Percentiles rank a stretch among this genome's conserved stretches.
Evolutionary conservation across 78 protist genomes (phyloP).

Genomic region (Bodo saltans): DNA sequence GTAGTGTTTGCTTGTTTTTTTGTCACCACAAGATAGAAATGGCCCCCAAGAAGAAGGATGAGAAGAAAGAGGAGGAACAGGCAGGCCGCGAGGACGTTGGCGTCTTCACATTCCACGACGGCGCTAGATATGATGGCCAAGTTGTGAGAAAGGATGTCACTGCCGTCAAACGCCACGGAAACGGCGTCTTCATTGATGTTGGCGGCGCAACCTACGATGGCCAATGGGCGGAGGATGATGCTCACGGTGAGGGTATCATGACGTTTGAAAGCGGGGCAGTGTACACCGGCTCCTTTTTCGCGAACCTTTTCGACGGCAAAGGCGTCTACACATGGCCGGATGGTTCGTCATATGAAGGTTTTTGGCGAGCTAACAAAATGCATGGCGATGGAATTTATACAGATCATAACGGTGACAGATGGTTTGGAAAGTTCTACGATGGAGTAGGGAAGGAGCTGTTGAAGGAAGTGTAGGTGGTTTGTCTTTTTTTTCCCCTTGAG

Average conservation of each 20-base stretch:
- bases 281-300: conserved; percentile 47
- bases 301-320: conserved; percentile 18
- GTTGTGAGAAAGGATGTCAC: neutral
- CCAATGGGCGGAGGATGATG: conserved; percentile 31
- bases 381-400: conserved; percentile 53
- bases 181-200: neutral
- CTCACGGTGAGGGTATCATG: conserved; percentile 31
- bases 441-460: neutral
- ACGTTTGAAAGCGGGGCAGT: conserved; percentile 15
- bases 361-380: conserved; percentile 53
- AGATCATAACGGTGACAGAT: conserved; percentile 43
- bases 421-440: conserved; percentile 36
- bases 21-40: no score
- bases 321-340: conserved; percentile 42
- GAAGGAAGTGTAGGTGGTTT: no score
- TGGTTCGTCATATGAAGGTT: conserved; percentile 60
- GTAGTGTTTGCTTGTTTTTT: no score
- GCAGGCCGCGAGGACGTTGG: neutral
- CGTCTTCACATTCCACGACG: neutral
- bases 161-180: neutral
- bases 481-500: neutral
- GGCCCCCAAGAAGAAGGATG: neutral
- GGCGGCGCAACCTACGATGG: conserved; percentile 45
- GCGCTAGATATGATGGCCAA: neutral
- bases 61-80: neutral